Evolutionary conservation across 2,329 filamentous ascomycete genomes (phyloP).

Genomic region (Claviceps purpurea): DNA sequence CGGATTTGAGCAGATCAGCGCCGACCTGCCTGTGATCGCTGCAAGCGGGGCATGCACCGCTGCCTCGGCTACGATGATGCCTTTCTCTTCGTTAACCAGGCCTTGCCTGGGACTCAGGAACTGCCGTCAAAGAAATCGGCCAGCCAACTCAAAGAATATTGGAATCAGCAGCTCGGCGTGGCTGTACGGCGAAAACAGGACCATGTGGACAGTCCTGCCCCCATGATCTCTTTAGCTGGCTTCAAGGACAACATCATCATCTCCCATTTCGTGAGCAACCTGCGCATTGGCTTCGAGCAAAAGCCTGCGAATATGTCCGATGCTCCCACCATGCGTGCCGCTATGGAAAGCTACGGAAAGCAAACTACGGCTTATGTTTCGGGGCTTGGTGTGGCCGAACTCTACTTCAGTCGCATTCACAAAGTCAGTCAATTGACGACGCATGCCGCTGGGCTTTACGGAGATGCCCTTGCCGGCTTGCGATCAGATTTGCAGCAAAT

Average conservation of each 20-base stretch:
- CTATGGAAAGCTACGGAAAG: slow-evolving; percentile 4
- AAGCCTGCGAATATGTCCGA: slow-evolving; percentile 2
- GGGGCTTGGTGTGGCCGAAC: slow-evolving; percentile 6
- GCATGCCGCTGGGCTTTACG: slow-evolving; percentile 5
- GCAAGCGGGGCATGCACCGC: slow-evolving; percentile 3
- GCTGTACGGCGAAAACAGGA: background rate
- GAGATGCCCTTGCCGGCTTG: background rate
- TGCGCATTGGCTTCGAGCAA: slow-evolving; percentile 4
- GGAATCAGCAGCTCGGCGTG: slow-evolving; percentile 1
- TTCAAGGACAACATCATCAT: slow-evolving; percentile 7
- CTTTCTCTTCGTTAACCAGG: slow-evolving; percentile 6
- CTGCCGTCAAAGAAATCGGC: slow-evolving; percentile 5
- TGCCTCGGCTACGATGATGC: slow-evolving; percentile 5
- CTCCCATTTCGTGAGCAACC: slow-evolving; percentile 4
- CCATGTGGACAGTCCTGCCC: background rate
- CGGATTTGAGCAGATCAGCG: background rate
- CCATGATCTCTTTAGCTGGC: slow-evolving; percentile 1
- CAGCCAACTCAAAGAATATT: slow-evolving; percentile 4
- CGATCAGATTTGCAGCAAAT: slow-evolving; percentile 5
- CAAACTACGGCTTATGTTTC: slow-evolving; percentile 5
- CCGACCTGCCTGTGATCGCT: slow-evolving; percentile 3
- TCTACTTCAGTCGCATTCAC: slow-evolving; percentile 6
- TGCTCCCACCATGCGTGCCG: slow-evolving; percentile 6
- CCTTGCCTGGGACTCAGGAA: slow-evolving; percentile 3
- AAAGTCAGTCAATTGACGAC: slow-evolving; percentile 2